These are phyloP conservation scores for Colletotrichum incanum DNA, from an alignment of 2,329 filamentous ascomycete genomes.

Conservation along the genomic window DNA sequence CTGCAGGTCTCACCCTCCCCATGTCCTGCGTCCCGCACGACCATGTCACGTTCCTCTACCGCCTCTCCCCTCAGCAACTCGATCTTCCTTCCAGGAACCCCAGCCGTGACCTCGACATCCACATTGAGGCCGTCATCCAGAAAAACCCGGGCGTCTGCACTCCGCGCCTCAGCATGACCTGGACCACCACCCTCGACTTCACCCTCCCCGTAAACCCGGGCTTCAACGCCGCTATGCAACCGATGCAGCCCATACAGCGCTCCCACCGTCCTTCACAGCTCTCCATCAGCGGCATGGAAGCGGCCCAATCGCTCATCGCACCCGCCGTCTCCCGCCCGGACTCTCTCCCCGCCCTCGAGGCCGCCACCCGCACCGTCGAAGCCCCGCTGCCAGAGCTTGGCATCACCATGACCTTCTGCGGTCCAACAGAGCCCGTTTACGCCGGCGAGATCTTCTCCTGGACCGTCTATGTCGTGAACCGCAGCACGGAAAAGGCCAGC, in stretches of 20 bases:
- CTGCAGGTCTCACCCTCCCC: slow-evolving; percentile 66
- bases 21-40: slow-evolving; percentile 79
- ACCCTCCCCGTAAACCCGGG: slow-evolving; percentile 75
- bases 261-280: slow-evolving; percentile 75
- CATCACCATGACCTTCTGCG: slow-evolving; percentile 82
- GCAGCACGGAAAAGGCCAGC: slow-evolving; percentile 62
- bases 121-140: slow-evolving; percentile 72
- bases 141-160: slow-evolving; percentile 71
- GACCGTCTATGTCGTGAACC: slow-evolving; percentile 84
- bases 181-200: slow-evolving; percentile 80
- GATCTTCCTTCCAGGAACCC: slow-evolving; percentile 62
- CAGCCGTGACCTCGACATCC: slow-evolving; percentile 70
- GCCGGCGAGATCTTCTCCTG: slow-evolving; percentile 80
- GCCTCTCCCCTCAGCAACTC: slow-evolving; percentile 67
- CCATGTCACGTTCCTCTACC: slow-evolving; percentile 83
- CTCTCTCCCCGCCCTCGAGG: slow-evolving; percentile 72
- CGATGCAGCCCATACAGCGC: slow-evolving; percentile 72
- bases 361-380: slow-evolving; percentile 63
- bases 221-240: slow-evolving; percentile 70
- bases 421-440: slow-evolving; percentile 69
- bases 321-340: slow-evolving; percentile 73
- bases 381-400: slow-evolving; percentile 73
- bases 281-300: slow-evolving; percentile 71
- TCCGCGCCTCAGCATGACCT: slow-evolving; percentile 75
- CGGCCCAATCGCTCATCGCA: slow-evolving; percentile 69